Evolutionary conservation across 2,329 filamentous ascomycete genomes (phyloP).

Genomic region (Ciborinia camelliae): DNA sequence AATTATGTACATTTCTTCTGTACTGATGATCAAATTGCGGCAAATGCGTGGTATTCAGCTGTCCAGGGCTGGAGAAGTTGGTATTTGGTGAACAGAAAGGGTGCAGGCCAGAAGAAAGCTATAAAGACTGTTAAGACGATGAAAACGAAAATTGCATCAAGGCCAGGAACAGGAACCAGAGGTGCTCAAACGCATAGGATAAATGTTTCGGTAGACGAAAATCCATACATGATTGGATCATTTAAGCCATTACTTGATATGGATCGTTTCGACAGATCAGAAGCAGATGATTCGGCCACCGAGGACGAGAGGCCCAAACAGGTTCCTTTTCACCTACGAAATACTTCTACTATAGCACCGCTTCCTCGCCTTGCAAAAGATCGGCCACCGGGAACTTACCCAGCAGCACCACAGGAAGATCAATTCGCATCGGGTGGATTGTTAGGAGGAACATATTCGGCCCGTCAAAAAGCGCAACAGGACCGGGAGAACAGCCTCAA

Average conservation of each 20-base stretch:
- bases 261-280: constrained; percentile 48
- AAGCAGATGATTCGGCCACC: constrained; percentile 26
- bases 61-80: constrained; percentile 86
- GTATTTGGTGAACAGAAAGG: constrained; percentile 76
- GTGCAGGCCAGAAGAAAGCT: constrained; percentile 36
- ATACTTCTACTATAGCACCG: constrained; percentile 24
- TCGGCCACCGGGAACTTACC: constrained; percentile 30
- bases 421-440: constrained; percentile 47
- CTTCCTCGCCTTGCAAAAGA: constrained; percentile 11
- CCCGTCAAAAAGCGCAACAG: constrained; percentile 41
- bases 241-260: constrained; percentile 67
- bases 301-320: constrained; percentile 34
- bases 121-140: constrained; percentile 27
- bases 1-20: constrained; percentile 93
- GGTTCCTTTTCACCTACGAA: constrained; percentile 36
- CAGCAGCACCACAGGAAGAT: constrained; percentile 28
- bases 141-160: constrained; percentile 1
- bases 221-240: constrained; percentile 60
- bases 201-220: constrained; percentile 47
- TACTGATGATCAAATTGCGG: constrained; percentile 66
- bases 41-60: constrained; percentile 64
- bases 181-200: constrained; percentile 19
- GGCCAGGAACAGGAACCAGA: constrained; percentile 35
- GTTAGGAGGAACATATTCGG: constrained; percentile 49
- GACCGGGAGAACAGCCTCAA: constrained; percentile 28